Evolutionary conservation across 2,329 filamentous ascomycete genomes (phyloP), one percentile per base, ranked within the genome.

Genomic region (Sarocladium brachiariae): DNA sequence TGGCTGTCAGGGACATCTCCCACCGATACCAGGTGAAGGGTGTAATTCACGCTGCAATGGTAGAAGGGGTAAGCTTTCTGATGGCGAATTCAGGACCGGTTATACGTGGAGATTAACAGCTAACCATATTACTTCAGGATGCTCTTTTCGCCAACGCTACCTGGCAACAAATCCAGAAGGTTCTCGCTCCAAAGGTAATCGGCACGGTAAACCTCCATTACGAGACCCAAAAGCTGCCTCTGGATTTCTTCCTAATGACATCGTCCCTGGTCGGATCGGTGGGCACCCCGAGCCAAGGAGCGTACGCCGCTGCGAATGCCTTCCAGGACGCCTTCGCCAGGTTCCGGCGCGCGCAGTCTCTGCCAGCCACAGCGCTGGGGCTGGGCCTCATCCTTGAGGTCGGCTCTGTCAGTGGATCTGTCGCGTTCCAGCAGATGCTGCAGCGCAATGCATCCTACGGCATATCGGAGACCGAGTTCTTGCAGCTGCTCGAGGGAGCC

Each of bases 211-310:
- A 66, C 30, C 55, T 69, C 0, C 58, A 69, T 47, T 41, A 39
- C 35, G 41, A 33, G 13, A 65, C 70, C 48, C 33, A 50, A 18
- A 8, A 18, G n/a, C 6, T 38, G 10, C 25, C 30, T 7, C 43
- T 70, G 1, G 66, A 70, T 52, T 72, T 74, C 58, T 72, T 70
- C 52, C 43, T 67, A 34, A 54, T 65, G 21, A 53, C 68, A 0
- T 67, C 65, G 2, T 73, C 70, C 1, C 49, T 66, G 18, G 57
- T 59, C 0, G 65, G 62, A 14, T 53, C 69, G 4, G 38, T 66
- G 2, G 71, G 69, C 0, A 60, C 60, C 7, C 53, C 60, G 2
- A 60, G 59, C 0, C 71, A 74, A 47, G 59, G 63, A 33, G 72
- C 71, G 54, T 76, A 76, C 53, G 54, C 65, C 0, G 64, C 65